phyloP scores from a whole-genome alignment of 176 grass and related monocot genomes.

The Musa itinerans region DNA sequence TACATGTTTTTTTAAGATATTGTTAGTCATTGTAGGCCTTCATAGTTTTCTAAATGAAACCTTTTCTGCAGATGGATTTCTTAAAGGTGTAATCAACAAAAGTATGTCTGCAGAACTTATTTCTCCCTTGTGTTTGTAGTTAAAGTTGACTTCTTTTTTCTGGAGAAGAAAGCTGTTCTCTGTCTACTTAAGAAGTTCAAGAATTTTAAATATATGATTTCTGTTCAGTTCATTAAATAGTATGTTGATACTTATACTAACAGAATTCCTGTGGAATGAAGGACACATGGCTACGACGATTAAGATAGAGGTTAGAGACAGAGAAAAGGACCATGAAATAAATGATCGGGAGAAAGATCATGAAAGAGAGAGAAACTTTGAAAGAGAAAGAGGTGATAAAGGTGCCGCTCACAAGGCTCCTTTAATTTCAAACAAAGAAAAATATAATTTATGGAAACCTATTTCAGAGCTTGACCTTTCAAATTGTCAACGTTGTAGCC shows the following conservation, averaged over 20 bases:
- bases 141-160: not conserved
- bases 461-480: conserved; percentile 96
- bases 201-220: not conserved
- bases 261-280: conserved; percentile 27
- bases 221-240: not conserved
- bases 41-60: conserved; percentile 2
- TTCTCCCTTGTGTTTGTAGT: not conserved
- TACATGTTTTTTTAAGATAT: conserved; percentile 17
- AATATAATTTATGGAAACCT: conserved; percentile 80
- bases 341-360: conserved; percentile 64
- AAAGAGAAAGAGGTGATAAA: conserved; percentile 47
- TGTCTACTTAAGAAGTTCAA: not conserved
- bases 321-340: conserved; percentile 22
- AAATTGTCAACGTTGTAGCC: conserved; percentile 77
- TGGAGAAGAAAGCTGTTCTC: not conserved
- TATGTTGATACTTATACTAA: not conserved
- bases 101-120: conserved; percentile 24
- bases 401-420: conserved; percentile 48
- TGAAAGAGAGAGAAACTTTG: conserved; percentile 37
- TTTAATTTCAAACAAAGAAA: conserved; percentile 60
- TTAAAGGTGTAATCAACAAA: conserved; percentile 61
- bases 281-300: conserved; percentile 32
- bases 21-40: not conserved
- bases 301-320: conserved; percentile 65
- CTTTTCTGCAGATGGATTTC: conserved; percentile 64